Percentiles rank a stretch among this genome's conserved stretches.
These are phyloP conservation scores for Bacidia rubella DNA, from an alignment of 495 filamentous ascomycete species.

Conservation along the genomic window DNA sequence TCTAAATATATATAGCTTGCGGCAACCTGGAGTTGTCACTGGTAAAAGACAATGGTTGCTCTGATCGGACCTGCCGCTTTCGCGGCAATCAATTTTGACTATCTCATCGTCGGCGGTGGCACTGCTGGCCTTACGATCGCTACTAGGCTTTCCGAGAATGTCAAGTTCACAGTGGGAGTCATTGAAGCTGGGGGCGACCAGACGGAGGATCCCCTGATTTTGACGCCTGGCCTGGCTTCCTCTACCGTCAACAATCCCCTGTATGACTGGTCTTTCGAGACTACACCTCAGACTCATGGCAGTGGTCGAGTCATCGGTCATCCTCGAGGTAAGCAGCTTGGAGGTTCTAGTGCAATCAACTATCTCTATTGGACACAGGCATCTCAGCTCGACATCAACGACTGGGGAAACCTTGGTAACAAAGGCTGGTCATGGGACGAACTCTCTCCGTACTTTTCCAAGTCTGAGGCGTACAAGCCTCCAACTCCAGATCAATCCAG, in stretches of 20 bases:
- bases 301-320: constrained; percentile 14
- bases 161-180: constrained; percentile 34
- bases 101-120: constrained; percentile 27
- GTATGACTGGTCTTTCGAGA: constrained; percentile 39
- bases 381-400: constrained; percentile 33
- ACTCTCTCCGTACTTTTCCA: constrained; percentile 30
- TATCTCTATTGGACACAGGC: constrained; percentile 35
- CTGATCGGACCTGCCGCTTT: constrained; percentile 3
- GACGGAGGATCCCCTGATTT: constrained; percentile 26
- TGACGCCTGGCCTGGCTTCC: constrained; percentile 30
- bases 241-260: constrained; percentile 29
- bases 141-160: constrained; percentile 34
- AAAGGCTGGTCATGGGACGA: constrained; percentile 39
- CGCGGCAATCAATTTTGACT: constrained; percentile 14
- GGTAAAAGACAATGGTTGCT: background rate
- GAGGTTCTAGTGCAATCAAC: constrained; percentile 46
- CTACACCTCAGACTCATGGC: constrained; percentile 30
- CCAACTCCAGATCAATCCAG: constrained; percentile 5
- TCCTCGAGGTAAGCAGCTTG: constrained; percentile 24
- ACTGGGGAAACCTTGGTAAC: constrained; percentile 40
- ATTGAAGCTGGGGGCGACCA: constrained; percentile 39
- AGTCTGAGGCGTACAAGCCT: constrained; percentile 13
- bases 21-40: background rate
- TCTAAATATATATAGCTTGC: background rate
- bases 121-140: constrained; percentile 27